phyloP scores from a whole-genome alignment of 2,329 filamentous ascomycete genomes.

The Juglanconis oblonga region DNA sequence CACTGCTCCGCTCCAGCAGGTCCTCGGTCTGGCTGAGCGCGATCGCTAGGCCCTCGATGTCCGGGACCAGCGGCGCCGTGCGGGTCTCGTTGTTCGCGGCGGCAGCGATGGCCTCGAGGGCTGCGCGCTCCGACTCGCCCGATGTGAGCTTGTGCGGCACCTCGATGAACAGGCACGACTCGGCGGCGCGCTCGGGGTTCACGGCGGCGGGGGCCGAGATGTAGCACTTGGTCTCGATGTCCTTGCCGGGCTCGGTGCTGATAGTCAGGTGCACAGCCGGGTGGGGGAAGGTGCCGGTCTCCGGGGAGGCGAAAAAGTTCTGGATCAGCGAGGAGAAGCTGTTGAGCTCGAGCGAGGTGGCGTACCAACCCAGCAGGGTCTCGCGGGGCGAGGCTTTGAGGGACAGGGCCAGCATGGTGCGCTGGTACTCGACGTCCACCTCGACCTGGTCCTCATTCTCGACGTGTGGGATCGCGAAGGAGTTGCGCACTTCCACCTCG shows the following conservation, averaged over 20 bases:
- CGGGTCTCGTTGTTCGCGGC: constrained; percentile 79
- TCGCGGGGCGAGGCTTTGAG: constrained; percentile 93
- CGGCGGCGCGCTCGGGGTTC: constrained; percentile 88
- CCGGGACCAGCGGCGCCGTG: constrained; percentile 70
- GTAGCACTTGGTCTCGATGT: constrained; percentile 89
- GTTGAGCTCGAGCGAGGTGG: constrained; percentile 94
- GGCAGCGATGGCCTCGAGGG: constrained; percentile 77
- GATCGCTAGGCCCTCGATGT: constrained; percentile 85
- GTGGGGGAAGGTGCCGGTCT: constrained; percentile 94
- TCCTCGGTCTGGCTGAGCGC: constrained; percentile 83
- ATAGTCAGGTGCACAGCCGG: constrained; percentile 97
- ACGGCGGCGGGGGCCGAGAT: constrained; percentile 94
- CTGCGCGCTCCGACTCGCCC: constrained; percentile 58
- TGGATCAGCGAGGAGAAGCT: constrained; percentile 98
- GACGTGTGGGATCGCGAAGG: constrained; percentile 97
- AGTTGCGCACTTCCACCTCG: constrained; percentile 92
- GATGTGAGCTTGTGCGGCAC: constrained; percentile 94
- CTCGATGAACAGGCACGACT: constrained; percentile 96
- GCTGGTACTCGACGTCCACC: constrained; percentile 99
- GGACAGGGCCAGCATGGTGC: constrained; percentile 95
- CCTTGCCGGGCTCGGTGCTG: constrained; percentile 81
- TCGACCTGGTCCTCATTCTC: constrained; percentile 98
- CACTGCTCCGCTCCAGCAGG: constrained; percentile 86
- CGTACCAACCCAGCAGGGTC: constrained; percentile 96
- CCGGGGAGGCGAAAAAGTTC: constrained; percentile 97